A percentile compares a stretch with the other conserved stretches of the same genome.
phyloP scores from a whole-genome alignment of 208 protist genomes.

The Jaenimonas drosophilae region DNA sequence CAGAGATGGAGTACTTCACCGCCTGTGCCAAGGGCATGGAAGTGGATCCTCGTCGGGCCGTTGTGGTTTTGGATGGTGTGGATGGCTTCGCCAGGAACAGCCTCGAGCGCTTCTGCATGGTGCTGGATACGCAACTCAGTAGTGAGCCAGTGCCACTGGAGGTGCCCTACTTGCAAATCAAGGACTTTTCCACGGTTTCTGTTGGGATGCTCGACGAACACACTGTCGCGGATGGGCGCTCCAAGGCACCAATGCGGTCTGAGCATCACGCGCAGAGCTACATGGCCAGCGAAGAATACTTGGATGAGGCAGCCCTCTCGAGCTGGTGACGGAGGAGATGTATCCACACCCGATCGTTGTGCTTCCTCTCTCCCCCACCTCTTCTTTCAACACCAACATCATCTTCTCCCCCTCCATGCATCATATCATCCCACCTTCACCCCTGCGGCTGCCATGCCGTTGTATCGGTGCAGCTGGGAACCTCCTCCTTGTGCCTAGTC shows the following conservation, averaged over 20 bases:
- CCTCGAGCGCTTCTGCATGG: slow-evolving; percentile 68
- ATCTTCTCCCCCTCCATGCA: too few species aligned
- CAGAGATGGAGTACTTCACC: slow-evolving; percentile 84
- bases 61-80: slow-evolving; percentile 75
- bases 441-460: too few species aligned
- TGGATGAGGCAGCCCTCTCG: too few species aligned
- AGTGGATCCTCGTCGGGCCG: slow-evolving; percentile 30
- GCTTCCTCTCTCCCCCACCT: too few species aligned
- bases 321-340: too few species aligned
- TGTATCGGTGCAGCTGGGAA: too few species aligned
- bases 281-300: too few species aligned
- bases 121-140: slow-evolving; percentile 52
- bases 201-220: slow-evolving; percentile 34
- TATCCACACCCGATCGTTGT: too few species aligned
- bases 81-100: slow-evolving; percentile 69
- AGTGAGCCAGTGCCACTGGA: slow-evolving; percentile 24
- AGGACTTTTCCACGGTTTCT: slow-evolving; percentile 39
- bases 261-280: slow-evolving; percentile 3
- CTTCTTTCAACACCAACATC: too few species aligned
- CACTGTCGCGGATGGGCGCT: background rate
- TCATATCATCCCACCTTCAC: too few species aligned
- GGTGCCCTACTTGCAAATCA: slow-evolving; percentile 23
- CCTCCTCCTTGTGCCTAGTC: too few species aligned
- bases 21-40: slow-evolving; percentile 58
- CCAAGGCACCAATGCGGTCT: background rate